Evolutionary conservation across 352 stramenopile species (phyloP).

Genomic region (Pythium dissimile): DNA sequence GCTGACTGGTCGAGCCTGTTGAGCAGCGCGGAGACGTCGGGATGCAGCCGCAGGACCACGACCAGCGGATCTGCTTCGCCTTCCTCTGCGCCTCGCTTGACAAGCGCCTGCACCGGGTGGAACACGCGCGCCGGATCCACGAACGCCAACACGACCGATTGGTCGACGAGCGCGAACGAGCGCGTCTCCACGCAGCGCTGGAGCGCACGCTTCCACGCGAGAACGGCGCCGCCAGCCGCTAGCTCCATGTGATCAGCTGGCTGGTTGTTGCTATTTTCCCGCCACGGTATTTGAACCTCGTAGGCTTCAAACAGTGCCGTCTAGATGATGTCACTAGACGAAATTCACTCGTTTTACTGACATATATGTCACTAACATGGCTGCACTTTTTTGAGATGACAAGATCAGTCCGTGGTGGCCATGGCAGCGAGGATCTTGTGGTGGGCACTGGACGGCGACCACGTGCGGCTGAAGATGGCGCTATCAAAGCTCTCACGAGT

Average conservation of each 20-base stretch:
- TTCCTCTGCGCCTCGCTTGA: neutral
- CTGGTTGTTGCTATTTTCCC: neutral
- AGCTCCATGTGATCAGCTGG: neutral
- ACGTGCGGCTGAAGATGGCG: conserved; percentile 25
- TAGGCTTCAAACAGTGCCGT: conserved; percentile 3
- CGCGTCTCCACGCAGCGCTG: conserved; percentile 6
- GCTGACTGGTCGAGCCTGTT: neutral
- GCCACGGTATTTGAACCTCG: neutral
- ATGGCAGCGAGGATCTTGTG: conserved; percentile 24
- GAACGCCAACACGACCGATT: conserved; percentile 8
- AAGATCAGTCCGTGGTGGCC: conserved; percentile 12
- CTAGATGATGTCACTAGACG: neutral
- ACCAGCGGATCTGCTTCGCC: conserved; percentile 1
- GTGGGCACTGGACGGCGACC: conserved; percentile 23
- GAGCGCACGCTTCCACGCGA: conserved; percentile 13
- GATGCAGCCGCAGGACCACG: conserved; percentile 18
- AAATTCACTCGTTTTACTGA: neutral
- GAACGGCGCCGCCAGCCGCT: neutral
- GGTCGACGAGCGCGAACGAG: conserved; percentile 14
- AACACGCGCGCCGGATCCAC: conserved; percentile 16
- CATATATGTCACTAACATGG: conserved; percentile 18
- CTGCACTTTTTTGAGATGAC: neutral
- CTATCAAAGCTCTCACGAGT: conserved; percentile 22
- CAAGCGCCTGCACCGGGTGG: conserved; percentile 17
- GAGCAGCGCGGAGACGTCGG: conserved; percentile 7